Evolutionary conservation across 75 land plant genomes (phyloP), one percentile per base, ranked within the genome.

Genomic region (Isoetes taiwanensis): DNA sequence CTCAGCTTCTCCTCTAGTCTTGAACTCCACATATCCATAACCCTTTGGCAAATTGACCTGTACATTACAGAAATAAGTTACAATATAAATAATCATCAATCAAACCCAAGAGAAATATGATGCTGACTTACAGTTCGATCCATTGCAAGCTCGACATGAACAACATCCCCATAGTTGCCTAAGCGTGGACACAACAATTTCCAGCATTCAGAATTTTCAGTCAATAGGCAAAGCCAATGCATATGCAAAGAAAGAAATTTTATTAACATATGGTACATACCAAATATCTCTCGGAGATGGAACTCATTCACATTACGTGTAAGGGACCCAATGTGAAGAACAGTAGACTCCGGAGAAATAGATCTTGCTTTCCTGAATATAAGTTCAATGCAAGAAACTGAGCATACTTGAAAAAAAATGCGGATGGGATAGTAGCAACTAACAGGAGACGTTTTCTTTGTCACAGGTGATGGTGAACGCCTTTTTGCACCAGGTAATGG

Each of bases 131-230:
- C 93, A 64, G 34, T 43, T 17, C 83, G 82, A 62, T 90, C 96
- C 87, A 90, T 86, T 38, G 81, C 61, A 66, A 90, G 68, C 67
- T 80, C 81, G 64, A 86, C 97, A 65, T 70, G 60, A 10, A 76
- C 80, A 56, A 91, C 76, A 34, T 91, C 97, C 26, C 97, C 97
- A 76, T 73, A 91, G 66, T 69, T 87, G 55, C 95, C 97, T 91
- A 53, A 54, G 66, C 23, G 2, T 10, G 39, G 39, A 37, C 39
- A 10, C 14, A 37, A 37, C 39, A 37, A 37, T 37, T 37, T 37
- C 12, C 9, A 14, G 12, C 39, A 14, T 37, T 14, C 9, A 37
- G 39, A 37, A 37, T 10, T 14, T 37, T 10, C 12, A 14, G 39
- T 37, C 14, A 10, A 37, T 37, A 37, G 39, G 14, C 12, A 10